These are phyloP conservation scores for Salix udensis DNA, from an alignment of 345 rosid genomes.

Conservation along the genomic window DNA sequence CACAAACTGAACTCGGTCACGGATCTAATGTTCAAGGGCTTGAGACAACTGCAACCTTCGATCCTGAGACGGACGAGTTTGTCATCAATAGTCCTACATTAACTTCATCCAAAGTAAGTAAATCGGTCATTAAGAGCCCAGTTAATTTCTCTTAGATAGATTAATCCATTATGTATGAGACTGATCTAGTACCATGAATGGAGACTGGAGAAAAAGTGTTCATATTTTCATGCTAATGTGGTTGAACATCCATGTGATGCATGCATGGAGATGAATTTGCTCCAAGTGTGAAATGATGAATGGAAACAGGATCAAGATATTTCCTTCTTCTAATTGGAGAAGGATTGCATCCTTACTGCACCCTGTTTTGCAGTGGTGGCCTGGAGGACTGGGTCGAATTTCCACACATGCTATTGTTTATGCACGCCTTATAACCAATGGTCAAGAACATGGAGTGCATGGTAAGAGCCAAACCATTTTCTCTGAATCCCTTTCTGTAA, in stretches of 20 bases:
- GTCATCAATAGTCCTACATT: conserved; percentile 83
- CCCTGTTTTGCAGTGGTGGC: conserved; percentile 83
- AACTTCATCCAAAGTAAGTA: conserved; percentile 85
- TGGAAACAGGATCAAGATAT: neutral
- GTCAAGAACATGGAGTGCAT: conserved; percentile 81
- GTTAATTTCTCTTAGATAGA: neutral
- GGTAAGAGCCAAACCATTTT: conserved; percentile 40
- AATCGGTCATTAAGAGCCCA: neutral
- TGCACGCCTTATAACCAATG: conserved; percentile 77
- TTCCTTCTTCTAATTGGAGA: conserved; percentile 4
- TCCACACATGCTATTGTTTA: conserved; percentile 93
- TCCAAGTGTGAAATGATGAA: neutral
- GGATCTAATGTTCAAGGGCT: conserved; percentile 99
- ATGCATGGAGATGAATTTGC: neutral
- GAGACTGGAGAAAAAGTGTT: neutral
- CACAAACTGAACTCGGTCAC: conserved; percentile 99
- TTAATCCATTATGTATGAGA: neutral
- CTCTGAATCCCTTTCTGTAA: neutral
- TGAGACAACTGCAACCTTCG: conserved; percentile 97
- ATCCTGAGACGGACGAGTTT: conserved; percentile 86
- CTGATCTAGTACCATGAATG: neutral
- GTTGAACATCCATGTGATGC: neutral
- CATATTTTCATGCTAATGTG: neutral
- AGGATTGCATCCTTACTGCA: neutral
- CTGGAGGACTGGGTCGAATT: conserved; percentile 92